Conservation (phyloP, 148 eudicot genomes). For the Heliosperma pusillum region DNA sequence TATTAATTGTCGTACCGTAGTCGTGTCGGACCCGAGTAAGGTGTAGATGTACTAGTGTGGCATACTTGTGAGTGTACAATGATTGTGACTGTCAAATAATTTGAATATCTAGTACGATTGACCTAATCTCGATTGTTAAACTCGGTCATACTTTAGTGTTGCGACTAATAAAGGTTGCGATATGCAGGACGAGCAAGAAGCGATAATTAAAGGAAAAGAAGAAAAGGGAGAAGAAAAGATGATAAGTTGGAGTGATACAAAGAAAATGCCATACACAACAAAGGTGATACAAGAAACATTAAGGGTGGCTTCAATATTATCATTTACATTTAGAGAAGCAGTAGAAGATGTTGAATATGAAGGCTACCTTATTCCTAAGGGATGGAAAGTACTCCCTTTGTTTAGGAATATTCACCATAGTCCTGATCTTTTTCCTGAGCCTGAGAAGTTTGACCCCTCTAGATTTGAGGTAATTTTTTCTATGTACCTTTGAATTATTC, state of each 20-base stretch:
- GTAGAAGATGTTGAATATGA: slow-evolving; percentile 94
- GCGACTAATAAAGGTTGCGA: not conserved
- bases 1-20: not conserved
- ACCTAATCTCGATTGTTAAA: not conserved
- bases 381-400: slow-evolving; percentile 71
- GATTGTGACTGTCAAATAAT: not conserved
- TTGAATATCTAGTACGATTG: no score
- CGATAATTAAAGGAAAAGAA: slow-evolving; percentile 29
- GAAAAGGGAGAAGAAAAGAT: slow-evolving; percentile 27
- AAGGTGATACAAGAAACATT: slow-evolving; percentile 88
- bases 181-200: slow-evolving; percentile 40
- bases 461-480: slow-evolving; percentile 57
- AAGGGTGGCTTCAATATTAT: slow-evolving; percentile 85
- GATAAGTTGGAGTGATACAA: slow-evolving; percentile 35
- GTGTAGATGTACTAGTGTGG: not conserved
- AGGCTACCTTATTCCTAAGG: slow-evolving; percentile 66
- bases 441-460: slow-evolving; percentile 62
- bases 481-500: not conserved
- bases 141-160: no score
- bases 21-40: no score
- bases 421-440: slow-evolving; percentile 40
- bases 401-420: slow-evolving; percentile 64
- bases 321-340: slow-evolving; percentile 96
- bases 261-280: slow-evolving; percentile 71
- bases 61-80: not conserved